Evolutionary conservation across 768 basidiomycete genomes (phyloP).

Genomic region (Kwoniella dejecticola): DNA sequence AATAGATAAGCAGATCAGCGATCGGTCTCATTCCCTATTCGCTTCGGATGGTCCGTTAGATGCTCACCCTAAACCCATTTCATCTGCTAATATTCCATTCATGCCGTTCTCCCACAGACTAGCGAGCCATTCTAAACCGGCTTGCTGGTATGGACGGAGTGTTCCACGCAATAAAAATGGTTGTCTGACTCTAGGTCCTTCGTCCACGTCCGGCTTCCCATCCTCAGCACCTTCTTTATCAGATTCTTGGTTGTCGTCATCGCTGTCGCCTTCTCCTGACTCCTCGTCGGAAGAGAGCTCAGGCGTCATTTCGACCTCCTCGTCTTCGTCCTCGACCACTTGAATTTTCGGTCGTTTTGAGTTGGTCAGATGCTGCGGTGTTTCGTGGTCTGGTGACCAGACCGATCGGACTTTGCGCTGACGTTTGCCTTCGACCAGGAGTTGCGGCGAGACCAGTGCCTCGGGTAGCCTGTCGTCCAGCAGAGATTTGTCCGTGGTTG

Average conservation of each 20-base stretch:
- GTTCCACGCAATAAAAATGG: slow-evolving; percentile 59
- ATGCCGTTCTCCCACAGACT: slow-evolving; percentile 57
- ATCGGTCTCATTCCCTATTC: slow-evolving; percentile 16
- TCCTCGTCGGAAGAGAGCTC: slow-evolving; percentile 11
- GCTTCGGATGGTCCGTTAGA: too few relatives aligned
- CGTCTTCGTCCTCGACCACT: slow-evolving; percentile 27
- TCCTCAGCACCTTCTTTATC: slow-evolving; percentile 29
- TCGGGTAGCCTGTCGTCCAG: slow-evolving; percentile 25
- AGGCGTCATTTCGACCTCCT: slow-evolving; percentile 17
- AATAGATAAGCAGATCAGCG: not conserved
- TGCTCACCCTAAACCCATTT: slow-evolving; percentile 93
- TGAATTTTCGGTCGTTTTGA: slow-evolving; percentile 36
- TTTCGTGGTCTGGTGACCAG: slow-evolving; percentile 44
- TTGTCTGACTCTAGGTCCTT: slow-evolving; percentile 36
- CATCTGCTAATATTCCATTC: slow-evolving; percentile 68
- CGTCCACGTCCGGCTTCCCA: slow-evolving; percentile 1
- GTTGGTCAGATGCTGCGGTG: slow-evolving; percentile 20
- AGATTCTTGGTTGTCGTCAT: slow-evolving; percentile 19
- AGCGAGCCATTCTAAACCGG: slow-evolving; percentile 59
- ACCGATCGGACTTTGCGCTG: slow-evolving; percentile 40
- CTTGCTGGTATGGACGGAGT: slow-evolving; percentile 59
- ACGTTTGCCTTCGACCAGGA: slow-evolving; percentile 41
- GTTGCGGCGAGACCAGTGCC: not conserved
- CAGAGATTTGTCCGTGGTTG: slow-evolving; percentile 32
- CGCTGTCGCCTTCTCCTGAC: slow-evolving; percentile 25